A percentile compares a stretch with the other conserved stretches of the same genome.
These are phyloP conservation scores for Flaveria ramosissima DNA, from an alignment of 129 eudicot genomes.

Conservation along the genomic window DNA sequence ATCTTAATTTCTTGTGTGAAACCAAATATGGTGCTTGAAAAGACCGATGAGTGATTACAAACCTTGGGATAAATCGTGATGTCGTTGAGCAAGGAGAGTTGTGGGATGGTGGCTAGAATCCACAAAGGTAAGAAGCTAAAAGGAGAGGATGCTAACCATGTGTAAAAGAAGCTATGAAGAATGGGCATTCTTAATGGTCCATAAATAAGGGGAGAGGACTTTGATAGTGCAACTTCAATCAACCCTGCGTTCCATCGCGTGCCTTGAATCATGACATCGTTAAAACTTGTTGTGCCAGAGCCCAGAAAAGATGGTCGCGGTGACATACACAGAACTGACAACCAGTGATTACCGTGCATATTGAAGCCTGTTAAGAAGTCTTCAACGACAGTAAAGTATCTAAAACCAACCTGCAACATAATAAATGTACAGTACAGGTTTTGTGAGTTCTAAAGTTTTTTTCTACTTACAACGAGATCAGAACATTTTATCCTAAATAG, in stretches of 20 bases:
- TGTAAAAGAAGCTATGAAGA: conserved; percentile 42
- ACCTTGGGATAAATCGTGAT: no score
- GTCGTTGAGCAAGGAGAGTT: no score
- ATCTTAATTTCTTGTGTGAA: no score
- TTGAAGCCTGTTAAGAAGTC: conserved; percentile 51
- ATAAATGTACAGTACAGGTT: no score
- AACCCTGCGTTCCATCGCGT: conserved; percentile 54
- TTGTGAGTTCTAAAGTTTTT: no score
- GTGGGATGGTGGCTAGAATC: conserved; percentile 20
- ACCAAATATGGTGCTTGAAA: no score
- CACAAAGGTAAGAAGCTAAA: conserved; percentile 29
- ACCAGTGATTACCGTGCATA: conserved; percentile 52
- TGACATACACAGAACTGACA: conserved; percentile 44
- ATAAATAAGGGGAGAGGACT: conserved; percentile 48
- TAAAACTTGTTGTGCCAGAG: conserved; percentile 39
- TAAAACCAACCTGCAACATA: conserved; percentile 50
- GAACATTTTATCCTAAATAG: no score
- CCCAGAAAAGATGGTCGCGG: conserved; percentile 50
- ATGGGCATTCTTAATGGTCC: conserved; percentile 41
- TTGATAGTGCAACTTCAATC: conserved; percentile 45
- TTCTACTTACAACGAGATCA: no score
- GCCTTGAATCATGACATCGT: conserved; percentile 44
- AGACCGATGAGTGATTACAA: no score
- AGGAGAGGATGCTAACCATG: conserved; percentile 30
- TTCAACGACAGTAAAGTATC: conserved; percentile 40